A percentile compares a stretch with the other conserved stretches of the same genome.
phyloP scores from a whole-genome alignment of 139 green algal species.

The Coccomyxa sp. region DNA sequence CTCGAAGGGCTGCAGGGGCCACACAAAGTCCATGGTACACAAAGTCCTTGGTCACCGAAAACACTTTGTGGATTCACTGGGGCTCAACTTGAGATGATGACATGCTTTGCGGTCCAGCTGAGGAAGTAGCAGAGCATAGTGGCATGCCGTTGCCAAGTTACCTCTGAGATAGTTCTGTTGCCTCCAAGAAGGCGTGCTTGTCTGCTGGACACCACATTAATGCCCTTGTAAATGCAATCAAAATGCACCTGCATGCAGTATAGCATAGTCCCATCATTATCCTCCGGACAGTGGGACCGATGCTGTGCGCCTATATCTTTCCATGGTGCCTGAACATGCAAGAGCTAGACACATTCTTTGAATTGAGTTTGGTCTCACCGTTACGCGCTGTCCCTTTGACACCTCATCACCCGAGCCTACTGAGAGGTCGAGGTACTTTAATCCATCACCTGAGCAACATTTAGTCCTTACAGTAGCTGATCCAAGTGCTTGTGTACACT shows the following conservation, averaged over 20 bases:
- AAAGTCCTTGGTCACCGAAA: not conserved
- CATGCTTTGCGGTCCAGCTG: not conserved
- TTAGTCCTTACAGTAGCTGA: not conserved
- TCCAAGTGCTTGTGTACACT: no score
- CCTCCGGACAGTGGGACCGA: not conserved
- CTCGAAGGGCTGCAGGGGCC: slow-evolving; percentile 68
- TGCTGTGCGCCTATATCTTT: no score
- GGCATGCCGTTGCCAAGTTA: slow-evolving; percentile 11
- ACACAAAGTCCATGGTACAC: not conserved
- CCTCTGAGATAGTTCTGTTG: slow-evolving; percentile 88
- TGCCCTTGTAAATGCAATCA: slow-evolving; percentile 77
- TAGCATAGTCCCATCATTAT: not conserved
- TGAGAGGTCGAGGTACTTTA: slow-evolving; percentile 67
- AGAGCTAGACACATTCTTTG: not conserved
- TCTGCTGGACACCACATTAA: slow-evolving; percentile 82
- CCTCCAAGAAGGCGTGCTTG: slow-evolving; percentile 77
- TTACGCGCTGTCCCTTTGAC: slow-evolving; percentile 46
- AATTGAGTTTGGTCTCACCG: slow-evolving; percentile 28
- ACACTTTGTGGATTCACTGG: not conserved
- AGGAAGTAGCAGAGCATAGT: not conserved
- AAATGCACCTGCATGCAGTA: slow-evolving; percentile 78
- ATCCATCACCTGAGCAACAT: slow-evolving; percentile 42
- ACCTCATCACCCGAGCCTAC: slow-evolving; percentile 50
- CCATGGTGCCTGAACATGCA: no score
- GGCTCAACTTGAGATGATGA: not conserved